These are phyloP conservation scores for Persicaria maculosa DNA, from an alignment of 148 eudicot species.

Conservation along the genomic window DNA sequence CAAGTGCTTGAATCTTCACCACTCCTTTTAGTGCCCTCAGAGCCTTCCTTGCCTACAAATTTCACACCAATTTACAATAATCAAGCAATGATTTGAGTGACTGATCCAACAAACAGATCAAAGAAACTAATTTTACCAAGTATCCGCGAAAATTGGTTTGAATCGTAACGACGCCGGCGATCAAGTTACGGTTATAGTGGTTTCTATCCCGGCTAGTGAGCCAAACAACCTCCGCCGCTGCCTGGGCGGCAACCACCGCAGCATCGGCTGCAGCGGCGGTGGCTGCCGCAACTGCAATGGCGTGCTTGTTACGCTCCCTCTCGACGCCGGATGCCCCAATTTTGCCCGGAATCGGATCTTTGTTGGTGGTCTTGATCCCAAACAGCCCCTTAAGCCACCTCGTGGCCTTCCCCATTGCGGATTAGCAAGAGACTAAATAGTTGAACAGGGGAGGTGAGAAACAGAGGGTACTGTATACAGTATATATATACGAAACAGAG, in stretches of 20 bases:
- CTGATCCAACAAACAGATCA: background rate
- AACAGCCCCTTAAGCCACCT: constrained; percentile 8
- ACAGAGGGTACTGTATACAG: background rate
- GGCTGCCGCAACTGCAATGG: constrained; percentile 69
- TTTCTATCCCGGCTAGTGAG: constrained; percentile 49
- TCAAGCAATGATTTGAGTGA: background rate
- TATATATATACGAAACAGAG: background rate
- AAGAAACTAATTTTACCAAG: constrained; percentile 34
- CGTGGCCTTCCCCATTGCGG: constrained; percentile 5
- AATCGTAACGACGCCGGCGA: constrained; percentile 41
- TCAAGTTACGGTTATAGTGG: background rate
- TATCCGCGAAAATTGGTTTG: constrained; percentile 66
- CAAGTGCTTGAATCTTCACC: constrained; percentile 75
- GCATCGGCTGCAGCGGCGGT: constrained; percentile 79
- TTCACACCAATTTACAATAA: background rate
- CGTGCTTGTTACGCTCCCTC: constrained; percentile 53
- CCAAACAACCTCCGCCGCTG: constrained; percentile 60
- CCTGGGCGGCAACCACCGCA: constrained; percentile 73
- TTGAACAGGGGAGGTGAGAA: background rate
- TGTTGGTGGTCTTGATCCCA: background rate
- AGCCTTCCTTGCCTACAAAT: constrained; percentile 61
- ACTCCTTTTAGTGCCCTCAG: constrained; percentile 64
- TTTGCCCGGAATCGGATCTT: background rate
- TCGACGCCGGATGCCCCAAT: constrained; percentile 15
- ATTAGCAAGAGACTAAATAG: background rate